phyloP scores from a whole-genome alignment of 2,329 filamentous ascomycete genomes.

The Fusarium kyushuense region DNA sequence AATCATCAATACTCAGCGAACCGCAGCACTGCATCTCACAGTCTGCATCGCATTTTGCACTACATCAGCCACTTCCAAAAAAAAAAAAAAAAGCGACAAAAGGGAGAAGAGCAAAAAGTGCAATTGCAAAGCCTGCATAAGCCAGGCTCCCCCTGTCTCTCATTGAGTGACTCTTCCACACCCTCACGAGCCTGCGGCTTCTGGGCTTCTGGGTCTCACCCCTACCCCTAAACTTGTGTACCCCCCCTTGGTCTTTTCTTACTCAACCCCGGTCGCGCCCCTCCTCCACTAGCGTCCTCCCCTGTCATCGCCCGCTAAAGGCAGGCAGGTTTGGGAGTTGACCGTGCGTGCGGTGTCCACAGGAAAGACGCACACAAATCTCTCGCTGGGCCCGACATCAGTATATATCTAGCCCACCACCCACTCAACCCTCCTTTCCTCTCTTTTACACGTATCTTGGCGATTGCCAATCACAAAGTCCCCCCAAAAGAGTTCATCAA shows the following conservation, averaged over 20 bases:
- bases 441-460: conserved; percentile 53
- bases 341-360: conserved; percentile 34
- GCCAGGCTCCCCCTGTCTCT: conserved; percentile 35
- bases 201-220: conserved; percentile 11
- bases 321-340: conserved; percentile 43
- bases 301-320: conserved; percentile 36
- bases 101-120: conserved; percentile 35
- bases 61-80: conserved; percentile 11
- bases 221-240: conserved; percentile 26
- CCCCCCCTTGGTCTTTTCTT: conserved; percentile 20
- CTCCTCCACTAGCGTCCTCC: conserved; percentile 32
- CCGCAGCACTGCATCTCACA: conserved; percentile 14
- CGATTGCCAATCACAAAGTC: conserved; percentile 54
- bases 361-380: conserved; percentile 43
- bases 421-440: conserved; percentile 46
- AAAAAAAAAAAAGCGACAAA: conserved; percentile 2
- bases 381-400: conserved; percentile 26
- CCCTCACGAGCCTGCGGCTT: conserved; percentile 24
- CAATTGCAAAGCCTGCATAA: conserved; percentile 32
- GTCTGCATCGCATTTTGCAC: neutral
- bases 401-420: conserved; percentile 53
- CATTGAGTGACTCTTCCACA: conserved; percentile 19
- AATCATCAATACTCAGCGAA: conserved; percentile 13
- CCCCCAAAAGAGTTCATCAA: conserved; percentile 31
- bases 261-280: conserved; percentile 45